phyloP scores from a whole-genome alignment of 345 rosid species.

The Gossypium anomalum region DNA sequence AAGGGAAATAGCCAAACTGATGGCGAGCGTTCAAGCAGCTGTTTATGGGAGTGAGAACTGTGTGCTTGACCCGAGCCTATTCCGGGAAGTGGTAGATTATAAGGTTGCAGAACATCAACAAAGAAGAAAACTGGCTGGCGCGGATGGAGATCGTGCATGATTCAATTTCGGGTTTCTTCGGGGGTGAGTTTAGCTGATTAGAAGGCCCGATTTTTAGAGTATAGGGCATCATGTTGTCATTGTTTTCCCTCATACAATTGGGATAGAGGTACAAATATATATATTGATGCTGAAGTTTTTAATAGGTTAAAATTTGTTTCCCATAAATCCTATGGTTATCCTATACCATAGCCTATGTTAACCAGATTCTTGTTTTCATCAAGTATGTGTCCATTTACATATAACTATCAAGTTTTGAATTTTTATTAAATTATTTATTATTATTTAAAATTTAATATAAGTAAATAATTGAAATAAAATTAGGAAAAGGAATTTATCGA shows the following conservation, averaged over 20 bases:
- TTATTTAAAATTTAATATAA: no score
- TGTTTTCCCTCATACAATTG: not conserved
- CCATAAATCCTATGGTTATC: not conserved
- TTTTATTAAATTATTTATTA: no score
- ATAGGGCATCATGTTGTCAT: not conserved
- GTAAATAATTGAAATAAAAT: no score
- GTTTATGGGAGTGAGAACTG: conserved; percentile 10
- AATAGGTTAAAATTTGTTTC: not conserved
- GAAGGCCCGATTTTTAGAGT: not conserved
- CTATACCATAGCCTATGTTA: not conserved
- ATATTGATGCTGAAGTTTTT: not conserved
- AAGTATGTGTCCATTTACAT: no score
- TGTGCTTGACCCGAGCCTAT: conserved; percentile 36
- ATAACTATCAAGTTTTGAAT: no score
- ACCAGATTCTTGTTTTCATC: not conserved
- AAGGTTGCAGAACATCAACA: conserved; percentile 95
- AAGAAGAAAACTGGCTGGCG: conserved; percentile 61
- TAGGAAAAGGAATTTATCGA: no score
- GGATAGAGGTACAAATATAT: not conserved
- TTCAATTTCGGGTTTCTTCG: not conserved
- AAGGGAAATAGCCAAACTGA: conserved; percentile 87
- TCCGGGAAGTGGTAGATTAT: conserved; percentile 89
- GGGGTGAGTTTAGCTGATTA: not conserved
- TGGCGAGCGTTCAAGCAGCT: conserved; percentile 48
- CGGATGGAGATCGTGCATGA: conserved; percentile 13